Evolutionary conservation across 495 filamentous ascomycete species (phyloP), one percentile per base, ranked within the genome.

Genomic region (Podospora fimiseda): DNA sequence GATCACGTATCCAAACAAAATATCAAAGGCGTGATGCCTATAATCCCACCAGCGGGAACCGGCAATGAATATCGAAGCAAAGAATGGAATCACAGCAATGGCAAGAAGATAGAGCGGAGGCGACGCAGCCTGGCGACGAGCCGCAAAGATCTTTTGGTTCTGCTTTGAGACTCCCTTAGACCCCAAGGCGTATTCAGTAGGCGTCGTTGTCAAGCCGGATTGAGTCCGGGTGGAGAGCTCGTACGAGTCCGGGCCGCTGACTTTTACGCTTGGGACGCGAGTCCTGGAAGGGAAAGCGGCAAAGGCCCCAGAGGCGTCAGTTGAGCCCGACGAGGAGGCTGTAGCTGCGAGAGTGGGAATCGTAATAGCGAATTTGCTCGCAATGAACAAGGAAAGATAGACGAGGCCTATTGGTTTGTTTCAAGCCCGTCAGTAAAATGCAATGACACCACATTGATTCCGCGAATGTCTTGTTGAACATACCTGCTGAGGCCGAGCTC

Each of bases 11-110:
- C 89, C 89, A 21, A 85, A 87, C 19, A 95, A 74, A 40, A 94
- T 90, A 53, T 95, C 90, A 68, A 95, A 94, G 11, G 85, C 87
- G 69, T 94, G 89, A 59, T 95, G 90, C 8, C 89, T 78, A 61
- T 86, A 89, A 62, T 95, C 90, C 76, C 89, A 83, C 68, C 77
- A 83, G 16, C 81, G 74, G n/a, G 78, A 82, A 40, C 77, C 73
- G 19, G 80, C 65, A 43, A 84, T 72, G 56, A 77, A 82, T 47
- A 78, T 64, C 43, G 80, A 72, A 9, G 70, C 70, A 54, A 80
- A 75, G 60, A 76, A 74, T 15, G 81, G 81, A 19, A 88, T 66
- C 53, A 89, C 72, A 51, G 87, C 80, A 27, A 91, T 56, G 49
- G 88, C 67, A 1, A 87, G 70, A 47, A 89, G 86, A 73, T 88